These are phyloP conservation scores for Epichloe glyceriae DNA, from an alignment of 2,329 filamentous ascomycete species.

Conservation along the genomic window DNA sequence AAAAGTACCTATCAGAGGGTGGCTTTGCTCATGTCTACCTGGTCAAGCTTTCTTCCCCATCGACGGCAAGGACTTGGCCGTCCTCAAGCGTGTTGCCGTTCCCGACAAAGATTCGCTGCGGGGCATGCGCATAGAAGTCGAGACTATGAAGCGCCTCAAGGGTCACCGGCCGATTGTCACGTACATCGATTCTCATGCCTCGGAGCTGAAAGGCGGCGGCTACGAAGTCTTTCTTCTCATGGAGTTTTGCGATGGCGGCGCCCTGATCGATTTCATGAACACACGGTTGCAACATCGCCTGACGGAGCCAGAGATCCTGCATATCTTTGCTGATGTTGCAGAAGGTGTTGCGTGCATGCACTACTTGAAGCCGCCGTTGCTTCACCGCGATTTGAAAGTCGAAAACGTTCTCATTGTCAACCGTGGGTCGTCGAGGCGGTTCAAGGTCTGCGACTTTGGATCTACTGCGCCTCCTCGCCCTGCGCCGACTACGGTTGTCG, in stretches of 20 bases:
- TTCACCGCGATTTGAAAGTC: constrained; percentile 93
- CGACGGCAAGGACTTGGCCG: constrained; percentile 67
- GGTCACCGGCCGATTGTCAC: constrained; percentile 93
- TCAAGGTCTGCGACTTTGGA: constrained; percentile 98
- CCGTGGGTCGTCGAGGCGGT: constrained; percentile 53
- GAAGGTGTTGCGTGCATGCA: constrained; percentile 99
- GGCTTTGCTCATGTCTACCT: constrained; percentile 98
- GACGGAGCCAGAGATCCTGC: constrained; percentile 92
- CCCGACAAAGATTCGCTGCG: constrained; percentile 90
- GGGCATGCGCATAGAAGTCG: constrained; percentile 95
- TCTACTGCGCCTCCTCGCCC: constrained; percentile 74
- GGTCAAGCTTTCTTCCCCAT: constrained; percentile 68
- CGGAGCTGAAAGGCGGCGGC: constrained; percentile 79
- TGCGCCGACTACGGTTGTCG: constrained; percentile 72
- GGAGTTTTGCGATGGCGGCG: constrained; percentile 92
- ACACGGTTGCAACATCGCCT: constrained; percentile 89
- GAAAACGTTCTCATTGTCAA: constrained; percentile 89
- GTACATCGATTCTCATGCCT: constrained; percentile 97
- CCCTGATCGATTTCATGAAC: constrained; percentile 99
- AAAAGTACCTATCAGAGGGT: constrained; percentile 95
- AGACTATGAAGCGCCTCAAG: constrained; percentile 99
- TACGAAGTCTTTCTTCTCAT: constrained; percentile 98
- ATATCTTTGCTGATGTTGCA: constrained; percentile 91
- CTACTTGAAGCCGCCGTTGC: constrained; percentile 83
- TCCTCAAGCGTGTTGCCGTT: constrained; percentile 89